Evolutionary conservation across 192 early-diverging fungal species (phyloP), one percentile per base, ranked within the genome.

Genomic region (Linderina pennispora): DNA sequence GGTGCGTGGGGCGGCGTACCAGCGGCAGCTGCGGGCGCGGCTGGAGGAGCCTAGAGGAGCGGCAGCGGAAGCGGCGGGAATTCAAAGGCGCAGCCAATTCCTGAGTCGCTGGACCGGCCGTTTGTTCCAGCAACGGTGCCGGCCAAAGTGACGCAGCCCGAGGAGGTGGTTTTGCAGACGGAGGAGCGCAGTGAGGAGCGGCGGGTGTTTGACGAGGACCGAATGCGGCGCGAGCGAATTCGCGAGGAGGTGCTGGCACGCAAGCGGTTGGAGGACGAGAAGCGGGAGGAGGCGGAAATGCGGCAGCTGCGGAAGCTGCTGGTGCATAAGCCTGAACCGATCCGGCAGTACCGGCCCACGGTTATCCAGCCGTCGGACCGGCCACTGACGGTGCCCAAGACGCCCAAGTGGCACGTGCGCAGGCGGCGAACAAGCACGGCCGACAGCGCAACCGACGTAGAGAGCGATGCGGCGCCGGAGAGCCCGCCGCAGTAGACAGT

Each of bases 111-210:
- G 9, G 62, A 65, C 26, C 63, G 53, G 5, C 82, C 85, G 23
- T 87, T 87, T 70, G 65, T 81, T 15, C 82, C 82, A 0, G 40
- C 77, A 42, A 58, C 62, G 20, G 78, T 78, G 15, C 31, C 61
- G 21, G 65, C 69, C 35, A 58, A 63, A 43, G 51, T 74, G 38
- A 74, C 70, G 11, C 43, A 43, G 16, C 54, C 58, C 39, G 58
- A 74, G 42, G 70, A 74, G 43, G 52, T 74, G 13, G 23, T 77
- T 23, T 55, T 84, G 32, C 53, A 69, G 16, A 77, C 79, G 0
- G 80, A 82, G 45, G 44, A 76, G 44, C 65, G 85, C 36, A 76
- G 74, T 38, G 79, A 84, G 53, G 85, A 85, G 57, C 48, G 85
- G n/a, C 55, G 58, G 23, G 75, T 58, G 31, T 88, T 75, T 58